Base-by-base conservation (phyloP, 2,329 filamentous ascomycete genomes). In the Colletotrichum sublineola region DNA sequence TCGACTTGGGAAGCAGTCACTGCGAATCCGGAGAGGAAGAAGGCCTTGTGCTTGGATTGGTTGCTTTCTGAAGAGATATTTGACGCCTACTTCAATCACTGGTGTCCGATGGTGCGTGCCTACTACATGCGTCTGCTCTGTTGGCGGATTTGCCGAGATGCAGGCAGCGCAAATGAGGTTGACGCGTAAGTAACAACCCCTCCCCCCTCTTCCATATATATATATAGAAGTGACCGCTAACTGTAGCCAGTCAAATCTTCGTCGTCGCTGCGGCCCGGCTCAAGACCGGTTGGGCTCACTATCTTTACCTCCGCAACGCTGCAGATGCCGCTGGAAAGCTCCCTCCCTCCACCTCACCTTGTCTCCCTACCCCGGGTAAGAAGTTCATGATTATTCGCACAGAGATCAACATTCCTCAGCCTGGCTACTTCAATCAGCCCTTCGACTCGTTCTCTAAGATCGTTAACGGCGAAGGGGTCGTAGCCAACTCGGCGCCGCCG, bases 71-170 rank as follows among this genome's bases (percentile, higher is more conserved):
- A 93, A 66, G 86, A 91, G 36, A 88, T 92, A 2, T 97, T 97
- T 79, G 90, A 93, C 78, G 90, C 89, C 73, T 91, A 94, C 73
- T 98, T 97, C 83, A 96, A 93, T 78, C 94, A 97, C 78, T 97
- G 95, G 95, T 97, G 94, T 78, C 94, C 95, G 0, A 97, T 97
- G 95, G 94, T 97, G 31, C 90, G 95, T 73, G 93, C 94, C 18
- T 98, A 97, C 81, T 98, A 92, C 79, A 96, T 97, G 89, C 93
- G 95, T 58, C 84, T 98, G 62, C 82, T 97, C 31, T 97, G 94
- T 82, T 98, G 95, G 95, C 90, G 95, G 72, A 85, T 98, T 60
- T 96, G 93, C 75, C 88, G 95, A 74, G 93, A 93, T 77, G 89
- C 91, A 64, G 94, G 92, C 20, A 89, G 87, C 58, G 85, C 89